phyloP scores from a whole-genome alignment of 2,329 filamentous ascomycete genomes.

The Drechslerella coelobrocha region DNA sequence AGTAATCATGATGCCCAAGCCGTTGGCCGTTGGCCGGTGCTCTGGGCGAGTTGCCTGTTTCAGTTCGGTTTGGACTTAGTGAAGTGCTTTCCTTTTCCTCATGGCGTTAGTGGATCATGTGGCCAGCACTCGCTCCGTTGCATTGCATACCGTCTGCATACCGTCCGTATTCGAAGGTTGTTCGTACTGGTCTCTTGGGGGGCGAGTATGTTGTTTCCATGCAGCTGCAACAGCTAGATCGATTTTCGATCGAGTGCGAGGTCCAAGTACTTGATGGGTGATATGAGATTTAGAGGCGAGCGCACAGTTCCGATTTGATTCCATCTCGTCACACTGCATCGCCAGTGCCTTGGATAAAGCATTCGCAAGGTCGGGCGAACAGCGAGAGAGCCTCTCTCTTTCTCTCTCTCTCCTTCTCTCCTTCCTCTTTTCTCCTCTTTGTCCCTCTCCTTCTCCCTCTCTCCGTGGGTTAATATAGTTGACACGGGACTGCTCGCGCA shows the following conservation, averaged over 20 bases:
- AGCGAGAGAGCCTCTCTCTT: too few relatives aligned
- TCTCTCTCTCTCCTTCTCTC: too few relatives aligned
- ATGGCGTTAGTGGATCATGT: not conserved
- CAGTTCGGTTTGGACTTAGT: not conserved
- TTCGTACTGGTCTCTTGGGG: not conserved
- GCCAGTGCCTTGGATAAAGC: too few relatives aligned
- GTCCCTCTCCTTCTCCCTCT: too few relatives aligned
- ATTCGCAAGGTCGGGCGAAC: too few relatives aligned
- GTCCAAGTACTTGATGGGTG: too few relatives aligned
- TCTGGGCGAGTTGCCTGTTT: conserved; percentile 3
- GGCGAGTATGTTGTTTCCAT: not conserved
- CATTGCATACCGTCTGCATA: conserved; percentile 7
- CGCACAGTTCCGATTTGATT: too few relatives aligned
- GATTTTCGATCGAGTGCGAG: too few relatives aligned
- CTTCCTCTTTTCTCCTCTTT: too few relatives aligned
- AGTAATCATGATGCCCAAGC: conserved; percentile 1
- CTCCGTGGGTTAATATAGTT: conserved; percentile 4
- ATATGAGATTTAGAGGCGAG: too few relatives aligned
- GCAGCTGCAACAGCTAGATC: not conserved
- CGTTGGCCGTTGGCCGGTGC: not conserved
- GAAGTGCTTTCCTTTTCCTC: not conserved
- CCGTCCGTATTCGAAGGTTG: conserved; percentile 5
- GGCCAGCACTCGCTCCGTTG: conserved; percentile 4
- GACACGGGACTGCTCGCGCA: not conserved
- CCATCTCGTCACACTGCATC: too few relatives aligned